Conservation (phyloP, 306 rosid genomes). For the Lotus japonicus region DNA sequence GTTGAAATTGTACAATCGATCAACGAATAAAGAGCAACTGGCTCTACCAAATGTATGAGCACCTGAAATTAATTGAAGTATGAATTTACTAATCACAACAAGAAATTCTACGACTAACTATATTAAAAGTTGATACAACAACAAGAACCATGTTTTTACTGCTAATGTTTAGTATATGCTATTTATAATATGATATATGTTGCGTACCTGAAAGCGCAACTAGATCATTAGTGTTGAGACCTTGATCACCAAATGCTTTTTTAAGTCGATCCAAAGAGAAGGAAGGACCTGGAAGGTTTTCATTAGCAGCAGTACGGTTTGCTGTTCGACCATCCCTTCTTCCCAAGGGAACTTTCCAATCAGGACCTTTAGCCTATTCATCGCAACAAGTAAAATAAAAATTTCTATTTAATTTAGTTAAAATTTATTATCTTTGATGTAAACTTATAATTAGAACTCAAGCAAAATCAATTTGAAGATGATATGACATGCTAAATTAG, state of each 20-base stretch:
- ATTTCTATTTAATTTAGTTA: too few species aligned
- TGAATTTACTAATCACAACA: too few species aligned
- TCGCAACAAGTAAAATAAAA: neutral
- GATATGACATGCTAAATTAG: too few species aligned
- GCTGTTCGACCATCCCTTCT: conserved; percentile 50
- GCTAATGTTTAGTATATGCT: too few species aligned
- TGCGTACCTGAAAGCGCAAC: conserved; percentile 53
- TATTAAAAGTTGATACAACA: too few species aligned
- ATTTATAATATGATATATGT: too few species aligned
- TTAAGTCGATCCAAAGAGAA: conserved; percentile 10
- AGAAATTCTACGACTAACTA: too few species aligned
- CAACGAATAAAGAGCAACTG: neutral
- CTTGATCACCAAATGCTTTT: conserved; percentile 7
- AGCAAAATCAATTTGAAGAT: too few species aligned
- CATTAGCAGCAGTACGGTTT: conserved; percentile 18
- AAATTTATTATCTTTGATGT: too few species aligned
- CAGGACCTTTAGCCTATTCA: conserved; percentile 28
- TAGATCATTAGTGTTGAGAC: conserved; percentile 42
- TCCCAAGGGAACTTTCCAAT: conserved; percentile 38
- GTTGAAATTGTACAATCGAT: conserved; percentile 26
- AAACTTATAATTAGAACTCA: too few species aligned
- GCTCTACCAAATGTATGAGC: conserved; percentile 42
- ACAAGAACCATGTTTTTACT: too few species aligned
- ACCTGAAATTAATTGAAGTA: conserved; percentile 14
- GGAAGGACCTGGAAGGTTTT: conserved; percentile 33